A percentile compares a stretch with the other conserved stretches of the same genome.
phyloP scores from a whole-genome alignment of 768 basidiomycete genomes.

The Podaxis sp. region DNA sequence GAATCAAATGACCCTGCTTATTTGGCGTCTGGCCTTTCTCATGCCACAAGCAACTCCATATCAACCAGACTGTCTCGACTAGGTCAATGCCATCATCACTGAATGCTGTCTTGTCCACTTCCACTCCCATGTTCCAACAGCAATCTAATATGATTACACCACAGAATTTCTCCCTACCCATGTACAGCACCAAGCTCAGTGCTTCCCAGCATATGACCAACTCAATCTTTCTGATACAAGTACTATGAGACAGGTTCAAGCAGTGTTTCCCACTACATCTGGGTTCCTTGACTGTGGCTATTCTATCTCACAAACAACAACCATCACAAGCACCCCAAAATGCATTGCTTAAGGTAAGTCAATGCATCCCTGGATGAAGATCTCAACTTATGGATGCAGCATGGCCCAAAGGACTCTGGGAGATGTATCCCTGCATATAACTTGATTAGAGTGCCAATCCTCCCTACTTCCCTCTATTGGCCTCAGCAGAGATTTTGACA shows the following conservation, averaged over 20 bases:
- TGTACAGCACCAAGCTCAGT: conserved; percentile 59
- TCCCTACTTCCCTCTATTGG: too few species aligned
- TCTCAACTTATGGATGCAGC: too few species aligned
- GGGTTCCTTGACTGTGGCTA: background rate
- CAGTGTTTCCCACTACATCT: background rate
- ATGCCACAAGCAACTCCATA: background rate
- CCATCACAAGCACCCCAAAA: too few species aligned
- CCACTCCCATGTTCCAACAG: conserved; percentile 9
- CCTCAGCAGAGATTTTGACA: too few species aligned
- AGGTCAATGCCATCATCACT: background rate
- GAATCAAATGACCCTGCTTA: conserved; percentile 12
- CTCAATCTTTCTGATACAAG: conserved; percentile 35
- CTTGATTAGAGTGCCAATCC: too few species aligned
- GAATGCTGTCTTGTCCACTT: conserved; percentile 7
- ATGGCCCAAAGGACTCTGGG: too few species aligned
- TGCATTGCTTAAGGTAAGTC: too few species aligned
- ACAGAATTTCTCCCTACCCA: conserved; percentile 41
- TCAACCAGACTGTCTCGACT: background rate
- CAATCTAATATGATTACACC: conserved; percentile 18
- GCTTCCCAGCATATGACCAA: conserved; percentile 48
- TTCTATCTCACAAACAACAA: background rate
- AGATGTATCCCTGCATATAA: too few species aligned
- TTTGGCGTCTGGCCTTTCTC: background rate
- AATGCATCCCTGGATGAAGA: too few species aligned
- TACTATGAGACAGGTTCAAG: conserved; percentile 7